phyloP scores from a whole-genome alignment of 108 stramenopile species.

The Pseudonitzschia multistriata region DNA sequence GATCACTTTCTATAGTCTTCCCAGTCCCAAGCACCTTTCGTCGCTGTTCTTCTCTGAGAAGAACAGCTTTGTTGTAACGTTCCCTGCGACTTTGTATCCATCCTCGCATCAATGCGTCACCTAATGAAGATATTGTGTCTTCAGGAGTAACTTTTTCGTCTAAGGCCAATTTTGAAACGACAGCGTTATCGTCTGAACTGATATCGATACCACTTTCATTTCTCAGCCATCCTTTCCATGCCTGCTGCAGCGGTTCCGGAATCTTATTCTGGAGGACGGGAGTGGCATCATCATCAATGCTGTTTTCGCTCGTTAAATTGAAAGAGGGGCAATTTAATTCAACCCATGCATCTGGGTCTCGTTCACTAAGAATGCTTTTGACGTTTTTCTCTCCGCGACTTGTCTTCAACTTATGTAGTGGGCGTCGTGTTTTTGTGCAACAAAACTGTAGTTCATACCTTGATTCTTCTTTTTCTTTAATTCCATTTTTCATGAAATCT shows the following conservation, averaged over 20 bases:
- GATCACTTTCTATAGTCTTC: not conserved
- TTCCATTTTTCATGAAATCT: conserved; percentile 14
- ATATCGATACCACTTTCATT: not conserved
- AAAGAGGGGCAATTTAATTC: conserved; percentile 18
- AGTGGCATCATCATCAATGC: not conserved
- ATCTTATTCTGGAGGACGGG: not conserved
- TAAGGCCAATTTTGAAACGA: not conserved
- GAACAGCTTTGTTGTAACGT: conserved; percentile 2
- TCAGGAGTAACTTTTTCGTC: not conserved
- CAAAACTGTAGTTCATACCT: conserved; percentile 13
- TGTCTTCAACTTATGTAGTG: not conserved
- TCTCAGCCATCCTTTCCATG: conserved; percentile 23
- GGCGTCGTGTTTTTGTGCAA: conserved; percentile 18
- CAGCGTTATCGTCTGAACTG: not conserved
- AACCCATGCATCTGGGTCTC: conserved; percentile 24
- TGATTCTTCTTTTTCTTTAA: conserved; percentile 18
- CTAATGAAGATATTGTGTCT: not conserved
- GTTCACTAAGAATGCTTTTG: conserved; percentile 1
- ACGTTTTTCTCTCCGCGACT: not conserved
- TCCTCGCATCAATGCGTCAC: conserved; percentile 3
- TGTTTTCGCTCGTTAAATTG: not conserved
- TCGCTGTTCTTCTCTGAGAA: conserved; percentile 5
- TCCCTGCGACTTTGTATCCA: conserved; percentile 13
- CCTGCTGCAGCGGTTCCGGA: conserved; percentile 21
- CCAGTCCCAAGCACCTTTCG: not conserved